Percentiles rank a stretch among this genome's conserved stretches.
phyloP scores from a whole-genome alignment of 1,139 yeast species.

The Candida sanyaensis region DNA sequence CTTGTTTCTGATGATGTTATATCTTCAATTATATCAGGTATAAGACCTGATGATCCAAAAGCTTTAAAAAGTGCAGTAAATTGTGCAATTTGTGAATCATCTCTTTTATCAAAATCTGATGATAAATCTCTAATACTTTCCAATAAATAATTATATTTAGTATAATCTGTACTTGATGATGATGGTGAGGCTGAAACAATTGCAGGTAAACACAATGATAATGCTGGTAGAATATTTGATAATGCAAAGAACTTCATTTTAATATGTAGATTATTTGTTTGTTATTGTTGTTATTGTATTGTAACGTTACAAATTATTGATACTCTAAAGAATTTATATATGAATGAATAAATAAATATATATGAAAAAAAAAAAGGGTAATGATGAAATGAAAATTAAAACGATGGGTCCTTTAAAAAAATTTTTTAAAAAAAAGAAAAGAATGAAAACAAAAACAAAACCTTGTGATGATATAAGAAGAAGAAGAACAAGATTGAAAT shows the following conservation, averaged over 20 bases:
- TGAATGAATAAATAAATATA: no score
- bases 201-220: conserved; percentile 1
- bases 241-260: conserved; percentile 1
- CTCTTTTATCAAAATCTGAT: conserved; percentile 18
- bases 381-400: no score
- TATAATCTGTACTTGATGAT: conserved; percentile 4
- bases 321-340: no score
- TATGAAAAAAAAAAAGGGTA: no score
- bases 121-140: conserved; percentile 7
- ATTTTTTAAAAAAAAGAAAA: neutral
- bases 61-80: conserved; percentile 23
- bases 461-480: neutral
- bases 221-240: neutral
- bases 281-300: no score
- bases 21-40: conserved; percentile 29
- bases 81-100: conserved; percentile 17
- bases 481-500: neutral
- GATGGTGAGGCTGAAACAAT: conserved; percentile 1
- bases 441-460: neutral
- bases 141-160: conserved; percentile 9
- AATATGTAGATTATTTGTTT: no score
- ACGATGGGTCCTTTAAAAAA: no score
- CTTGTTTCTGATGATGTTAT: conserved; percentile 23
- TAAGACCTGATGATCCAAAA: conserved; percentile 31
- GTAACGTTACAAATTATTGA: no score